Base-by-base conservation (phyloP, 352 stramenopile genomes). In the Globisporangium paddicum region DNA sequence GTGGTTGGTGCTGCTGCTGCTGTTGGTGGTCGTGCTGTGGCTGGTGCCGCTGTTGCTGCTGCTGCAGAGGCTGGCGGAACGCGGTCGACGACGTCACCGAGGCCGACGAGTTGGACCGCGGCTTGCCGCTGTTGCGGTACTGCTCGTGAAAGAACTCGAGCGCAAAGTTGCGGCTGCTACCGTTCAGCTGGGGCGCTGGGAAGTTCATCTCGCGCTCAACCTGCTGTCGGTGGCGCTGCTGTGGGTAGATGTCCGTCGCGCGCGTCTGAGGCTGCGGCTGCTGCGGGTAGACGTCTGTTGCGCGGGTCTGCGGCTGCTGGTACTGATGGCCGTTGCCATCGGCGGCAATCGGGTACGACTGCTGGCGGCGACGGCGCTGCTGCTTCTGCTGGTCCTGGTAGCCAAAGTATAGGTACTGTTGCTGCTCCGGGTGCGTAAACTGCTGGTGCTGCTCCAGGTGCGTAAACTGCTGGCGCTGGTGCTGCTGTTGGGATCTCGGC, bases 301-400 rank as follows among this genome's bases (percentile, higher is more conserved):
- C n/a, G n/a, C n/a, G n/a, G n/a, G n/a, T n/a, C 23, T 38, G 16
- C 35, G 4, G 35, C 35, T 35, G 25, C 34, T 38, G 34, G 8
- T 18, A 38, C 34, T 38, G 34, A 13, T 14, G 34, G 34, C 34
- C n/a, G n/a, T n/a, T 38, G 34, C 34, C 18, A 3, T 32, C 19
- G 13, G 34, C 34, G 34, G 34, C 23, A 21, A 52, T 25, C 45
- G 44, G 42, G 55, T 49, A 37, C 25, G 49, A 37, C 42, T 53
- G 32, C 52, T 63, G 40, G 62, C 59, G 8, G 34, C 51, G 19
- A 14, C 42, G n/a, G n/a, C n/a, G n/a, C n/a, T n/a, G 23, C 37
- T 46, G 35, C 28, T 82, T 67, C n/a, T 64, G 63, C 47, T 76
- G 61, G 18, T 81, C 50, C 47, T 80, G 62, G 32, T 80, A 51